Evolutionary conservation across 176 grass and related monocot genomes (phyloP).

Genomic region (Hsuehochloa calcarea): DNA sequence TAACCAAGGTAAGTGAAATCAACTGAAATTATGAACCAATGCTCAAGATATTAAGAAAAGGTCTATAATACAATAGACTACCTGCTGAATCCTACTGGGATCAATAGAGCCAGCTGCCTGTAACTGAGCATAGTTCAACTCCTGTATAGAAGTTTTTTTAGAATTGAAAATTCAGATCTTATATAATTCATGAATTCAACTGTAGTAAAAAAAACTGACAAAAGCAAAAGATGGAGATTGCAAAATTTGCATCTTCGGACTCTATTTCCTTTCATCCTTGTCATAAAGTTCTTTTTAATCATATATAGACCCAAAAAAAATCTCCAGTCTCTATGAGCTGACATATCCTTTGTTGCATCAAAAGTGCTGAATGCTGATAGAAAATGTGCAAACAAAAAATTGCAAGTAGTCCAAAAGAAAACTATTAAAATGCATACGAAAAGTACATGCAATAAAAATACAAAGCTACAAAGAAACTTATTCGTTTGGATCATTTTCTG

Average conservation of each 20-base stretch:
- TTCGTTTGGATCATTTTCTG: neutral
- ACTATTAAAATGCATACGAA: neutral
- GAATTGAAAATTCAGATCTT: neutral
- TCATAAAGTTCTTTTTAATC: neutral
- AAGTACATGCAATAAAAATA: neutral
- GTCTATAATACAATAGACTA: slow-evolving; percentile 36
- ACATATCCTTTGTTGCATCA: neutral
- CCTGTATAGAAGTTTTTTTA: slow-evolving; percentile 44
- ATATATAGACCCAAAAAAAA: neutral
- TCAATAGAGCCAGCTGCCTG: slow-evolving; percentile 65
- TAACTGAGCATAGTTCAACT: slow-evolving; percentile 71
- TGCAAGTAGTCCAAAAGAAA: neutral
- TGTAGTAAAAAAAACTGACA: neutral
- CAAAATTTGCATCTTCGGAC: neutral
- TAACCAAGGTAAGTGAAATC: too few species aligned
- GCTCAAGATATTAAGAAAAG: neutral
- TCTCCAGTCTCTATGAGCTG: neutral
- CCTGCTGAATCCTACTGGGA: slow-evolving; percentile 69
- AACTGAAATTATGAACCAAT: slow-evolving; percentile 7
- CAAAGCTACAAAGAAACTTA: neutral
- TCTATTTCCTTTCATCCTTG: neutral
- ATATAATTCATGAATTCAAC: neutral
- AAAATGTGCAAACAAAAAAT: neutral
- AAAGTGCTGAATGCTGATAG: neutral
- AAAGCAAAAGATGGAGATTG: neutral